phyloP scores from a whole-genome alignment of 78 protist genomes.

The Pelomyxa schiedti region DNA sequence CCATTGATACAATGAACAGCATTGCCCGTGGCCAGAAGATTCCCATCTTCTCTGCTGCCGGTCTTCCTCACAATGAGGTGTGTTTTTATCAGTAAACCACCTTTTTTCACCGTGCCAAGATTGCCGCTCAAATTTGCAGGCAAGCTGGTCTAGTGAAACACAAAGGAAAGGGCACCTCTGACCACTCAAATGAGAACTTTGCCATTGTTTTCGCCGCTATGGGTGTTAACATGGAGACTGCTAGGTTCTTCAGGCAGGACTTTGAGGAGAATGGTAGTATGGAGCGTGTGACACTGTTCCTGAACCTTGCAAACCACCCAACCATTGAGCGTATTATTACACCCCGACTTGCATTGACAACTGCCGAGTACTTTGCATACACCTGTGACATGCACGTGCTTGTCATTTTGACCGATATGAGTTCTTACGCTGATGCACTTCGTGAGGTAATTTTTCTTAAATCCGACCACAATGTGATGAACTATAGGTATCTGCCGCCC shows the following conservation, averaged over 20 bases:
- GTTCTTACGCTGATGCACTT: conserved; percentile 99
- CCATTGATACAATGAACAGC: conserved; percentile 97
- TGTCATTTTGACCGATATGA: conserved; percentile 98
- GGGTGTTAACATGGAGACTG: conserved; percentile 99
- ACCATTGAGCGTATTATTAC: conserved; percentile 99
- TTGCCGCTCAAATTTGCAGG: conserved; percentile 98
- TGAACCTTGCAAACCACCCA: conserved; percentile 99
- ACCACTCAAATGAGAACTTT: conserved; percentile 87
- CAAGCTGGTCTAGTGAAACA: conserved; percentile 95
- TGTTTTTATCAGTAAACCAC: background rate
- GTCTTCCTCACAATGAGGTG: conserved; percentile 95
- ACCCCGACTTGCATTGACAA: conserved; percentile 95
- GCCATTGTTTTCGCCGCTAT: conserved; percentile 99
- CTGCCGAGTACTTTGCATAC: conserved; percentile 98
- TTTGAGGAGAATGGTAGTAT: conserved; percentile 96
- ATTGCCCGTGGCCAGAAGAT: conserved; percentile 99
- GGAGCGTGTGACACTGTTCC: conserved; percentile 93
- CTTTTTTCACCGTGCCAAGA: conserved; percentile 5
- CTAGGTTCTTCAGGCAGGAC: conserved; percentile 97
- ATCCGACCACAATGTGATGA: background rate
- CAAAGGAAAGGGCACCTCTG: conserved; percentile 31
- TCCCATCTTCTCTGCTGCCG: conserved; percentile 99
- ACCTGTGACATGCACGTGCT: conserved; percentile 97
- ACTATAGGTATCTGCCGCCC: conserved; percentile 75
- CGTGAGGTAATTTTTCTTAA: conserved; percentile 81